These are phyloP conservation scores for Isabelozyma rhagii DNA, from an alignment of 805 yeast species.

Conservation along the genomic window DNA sequence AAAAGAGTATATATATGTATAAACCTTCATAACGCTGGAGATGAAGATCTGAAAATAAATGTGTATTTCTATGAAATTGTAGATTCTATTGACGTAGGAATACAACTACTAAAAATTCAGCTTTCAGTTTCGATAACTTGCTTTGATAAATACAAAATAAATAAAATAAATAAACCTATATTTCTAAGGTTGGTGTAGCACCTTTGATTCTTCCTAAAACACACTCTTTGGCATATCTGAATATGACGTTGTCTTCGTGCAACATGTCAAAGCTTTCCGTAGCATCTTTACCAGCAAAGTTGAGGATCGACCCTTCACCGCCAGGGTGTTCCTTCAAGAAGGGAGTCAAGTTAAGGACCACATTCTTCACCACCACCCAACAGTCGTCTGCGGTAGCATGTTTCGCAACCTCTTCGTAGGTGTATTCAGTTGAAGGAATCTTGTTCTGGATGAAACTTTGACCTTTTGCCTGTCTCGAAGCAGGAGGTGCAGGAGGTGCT, in stretches of 20 bases:
- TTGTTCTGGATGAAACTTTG: slow-evolving; percentile 18
- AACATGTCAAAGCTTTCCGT: slow-evolving; percentile 50
- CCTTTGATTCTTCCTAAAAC: slow-evolving; percentile 55
- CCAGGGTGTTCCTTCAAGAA: slow-evolving; percentile 56
- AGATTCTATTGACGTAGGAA: not conserved
- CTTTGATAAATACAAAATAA: slow-evolving; percentile 1
- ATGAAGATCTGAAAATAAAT: not conserved
- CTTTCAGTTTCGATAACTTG: not conserved
- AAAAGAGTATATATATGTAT: not conserved
- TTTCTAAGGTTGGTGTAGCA: slow-evolving; percentile 37
- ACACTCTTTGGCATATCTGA: slow-evolving; percentile 44
- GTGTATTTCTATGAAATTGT: not conserved
- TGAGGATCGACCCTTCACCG: slow-evolving; percentile 52
- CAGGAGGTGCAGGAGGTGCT: slow-evolving; percentile 2
- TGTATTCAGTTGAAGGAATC: slow-evolving; percentile 48
- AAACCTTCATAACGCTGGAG: not conserved
- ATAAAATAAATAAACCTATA: slow-evolving; percentile 6
- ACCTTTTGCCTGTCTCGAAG: not conserved
- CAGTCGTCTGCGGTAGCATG: slow-evolving; percentile 47
- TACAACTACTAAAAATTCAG: too few relatives aligned
- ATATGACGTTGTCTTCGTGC: slow-evolving; percentile 55
- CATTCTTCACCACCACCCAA: slow-evolving; percentile 54
- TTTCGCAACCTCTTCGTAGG: slow-evolving; percentile 43
- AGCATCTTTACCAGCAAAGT: slow-evolving; percentile 47
- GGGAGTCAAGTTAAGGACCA: slow-evolving; percentile 46